Evolutionary conservation across 495 filamentous ascomycete species (phyloP).

Genomic region (Xylaria intraflava): DNA sequence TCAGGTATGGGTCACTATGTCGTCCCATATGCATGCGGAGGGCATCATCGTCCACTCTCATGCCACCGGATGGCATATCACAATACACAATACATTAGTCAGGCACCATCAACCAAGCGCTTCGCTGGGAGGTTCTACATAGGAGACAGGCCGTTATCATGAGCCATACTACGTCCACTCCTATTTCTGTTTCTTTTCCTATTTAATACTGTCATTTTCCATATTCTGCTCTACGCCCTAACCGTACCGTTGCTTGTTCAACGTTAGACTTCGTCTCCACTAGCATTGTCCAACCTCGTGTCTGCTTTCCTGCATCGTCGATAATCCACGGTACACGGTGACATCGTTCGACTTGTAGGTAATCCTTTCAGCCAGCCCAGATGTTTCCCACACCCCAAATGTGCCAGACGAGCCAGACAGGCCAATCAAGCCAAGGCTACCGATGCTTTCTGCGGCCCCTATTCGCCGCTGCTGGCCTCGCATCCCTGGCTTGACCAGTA

Average conservation of each 20-base stretch:
- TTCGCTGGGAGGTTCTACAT: background rate
- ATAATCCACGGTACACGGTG: constrained; percentile 11
- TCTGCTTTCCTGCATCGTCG: constrained; percentile 9
- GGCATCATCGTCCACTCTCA: constrained; percentile 7
- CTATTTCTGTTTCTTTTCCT: background rate
- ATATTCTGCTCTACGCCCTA: background rate
- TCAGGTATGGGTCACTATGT: background rate
- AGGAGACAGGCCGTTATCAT: background rate
- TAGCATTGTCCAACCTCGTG: constrained; percentile 9
- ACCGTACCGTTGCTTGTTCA: background rate
- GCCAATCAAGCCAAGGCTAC: background rate
- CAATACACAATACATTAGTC: constrained; percentile 8
- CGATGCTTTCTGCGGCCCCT: background rate
- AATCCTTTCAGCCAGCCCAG: background rate
- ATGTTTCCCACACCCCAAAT: background rate
- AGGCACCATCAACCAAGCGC: background rate
- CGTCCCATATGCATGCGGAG: constrained; percentile 1
- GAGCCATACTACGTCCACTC: background rate
- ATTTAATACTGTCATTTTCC: background rate
- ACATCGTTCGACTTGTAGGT: constrained; percentile 4
- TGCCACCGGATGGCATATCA: constrained; percentile 4
- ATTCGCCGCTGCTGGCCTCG: constrained; percentile 1
- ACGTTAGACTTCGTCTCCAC: background rate
- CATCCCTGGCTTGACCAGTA: background rate
- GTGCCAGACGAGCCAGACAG: background rate